Base-by-base conservation (phyloP, 2,329 filamentous ascomycete genomes). In the Botryotinia convoluta region DNA sequence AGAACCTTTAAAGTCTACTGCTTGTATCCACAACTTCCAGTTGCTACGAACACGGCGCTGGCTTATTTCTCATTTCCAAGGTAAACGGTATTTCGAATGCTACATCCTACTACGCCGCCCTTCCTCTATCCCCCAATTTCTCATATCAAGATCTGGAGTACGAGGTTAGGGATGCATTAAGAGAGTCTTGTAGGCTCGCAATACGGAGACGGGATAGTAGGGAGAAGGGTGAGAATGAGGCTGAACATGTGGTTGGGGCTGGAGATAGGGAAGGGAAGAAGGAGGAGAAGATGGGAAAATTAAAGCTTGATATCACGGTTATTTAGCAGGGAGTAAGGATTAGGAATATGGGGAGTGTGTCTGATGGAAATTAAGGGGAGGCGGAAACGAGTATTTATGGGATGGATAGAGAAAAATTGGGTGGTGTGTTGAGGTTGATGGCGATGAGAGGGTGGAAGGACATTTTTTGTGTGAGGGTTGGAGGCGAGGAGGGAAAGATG, bases 51-150 rank as follows among this genome's bases (percentile, higher is more conserved):
- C 10, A 18, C 12, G 6, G n/a, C 51, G 0, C 51, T 29, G n/a
- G n/a, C 51, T 8, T 54, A 29, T 54, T 29, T 54, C 6, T 29
- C n/a, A 29, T 29, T 54, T 29, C 14, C 6, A 29, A 54, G 29
- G 14, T 8, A 8, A 29, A 29, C 0, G 6, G 6, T 29, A 0
- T 29, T 1, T 3, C 3, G n/a, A 29, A 16, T 54, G 6, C 14
- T 7, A 18, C 12, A 0, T 54, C 51, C 6, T 18, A 54, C 14
- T 54, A 29, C 14, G 14, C 51, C 0, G n/a, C 51, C n/a, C 14
- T 54, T 18, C 51, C 51, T 54, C 51, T 54, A 54, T 54, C 51
- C 1, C n/a, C n/a, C n/a, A 18, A 8, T 16, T 54, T 54, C n/a
- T 54, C 51, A 29, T 54, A 54, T 54, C n/a, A 18, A 29, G 14